Evolutionary conservation across 495 filamentous ascomycete genomes (phyloP).

Genomic region (Aspergillus affinis): DNA sequence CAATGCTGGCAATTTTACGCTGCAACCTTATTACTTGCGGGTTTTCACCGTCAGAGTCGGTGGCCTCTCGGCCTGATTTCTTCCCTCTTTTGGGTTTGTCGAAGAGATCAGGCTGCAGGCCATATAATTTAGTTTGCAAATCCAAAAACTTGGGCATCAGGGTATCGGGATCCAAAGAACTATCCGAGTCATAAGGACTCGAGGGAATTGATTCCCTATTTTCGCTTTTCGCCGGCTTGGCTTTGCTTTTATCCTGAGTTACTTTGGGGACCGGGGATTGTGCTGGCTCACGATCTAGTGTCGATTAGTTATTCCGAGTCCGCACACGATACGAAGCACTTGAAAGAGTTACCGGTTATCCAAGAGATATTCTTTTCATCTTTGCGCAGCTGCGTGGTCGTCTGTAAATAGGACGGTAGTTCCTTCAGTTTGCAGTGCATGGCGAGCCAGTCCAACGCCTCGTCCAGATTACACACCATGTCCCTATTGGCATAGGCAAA

Average conservation of each 20-base stretch:
- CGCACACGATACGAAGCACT: constrained; percentile 17
- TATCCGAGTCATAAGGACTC: constrained; percentile 48
- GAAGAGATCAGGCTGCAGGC: constrained; percentile 63
- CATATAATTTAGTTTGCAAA: constrained; percentile 67
- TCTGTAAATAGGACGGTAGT: constrained; percentile 66
- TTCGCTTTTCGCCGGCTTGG: constrained; percentile 28
- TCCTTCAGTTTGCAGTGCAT: constrained; percentile 65
- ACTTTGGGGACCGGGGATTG: constrained; percentile 32
- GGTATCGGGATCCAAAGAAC: constrained; percentile 65
- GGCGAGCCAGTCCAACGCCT: constrained; percentile 84
- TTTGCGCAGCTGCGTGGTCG: constrained; percentile 31
- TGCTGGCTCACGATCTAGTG: constrained; percentile 36
- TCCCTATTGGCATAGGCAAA: constrained; percentile 56
- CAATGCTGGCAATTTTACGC: constrained; percentile 71
- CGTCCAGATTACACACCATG: constrained; percentile 77
- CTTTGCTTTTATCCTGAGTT: constrained; percentile 24
- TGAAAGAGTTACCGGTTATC: constrained; percentile 41
- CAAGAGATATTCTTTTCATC: constrained; percentile 43
- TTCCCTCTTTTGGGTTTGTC: constrained; percentile 47
- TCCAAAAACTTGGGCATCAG: constrained; percentile 74
- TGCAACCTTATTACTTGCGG: constrained; percentile 61
- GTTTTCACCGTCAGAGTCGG: constrained; percentile 28
- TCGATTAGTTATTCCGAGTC: constrained; percentile 28
- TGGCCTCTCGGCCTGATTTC: constrained; percentile 29
- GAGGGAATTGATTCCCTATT: constrained; percentile 26